Conservation (phyloP, 2,329 filamentous ascomycete species). For the Alternaria ethzedia region DNA sequence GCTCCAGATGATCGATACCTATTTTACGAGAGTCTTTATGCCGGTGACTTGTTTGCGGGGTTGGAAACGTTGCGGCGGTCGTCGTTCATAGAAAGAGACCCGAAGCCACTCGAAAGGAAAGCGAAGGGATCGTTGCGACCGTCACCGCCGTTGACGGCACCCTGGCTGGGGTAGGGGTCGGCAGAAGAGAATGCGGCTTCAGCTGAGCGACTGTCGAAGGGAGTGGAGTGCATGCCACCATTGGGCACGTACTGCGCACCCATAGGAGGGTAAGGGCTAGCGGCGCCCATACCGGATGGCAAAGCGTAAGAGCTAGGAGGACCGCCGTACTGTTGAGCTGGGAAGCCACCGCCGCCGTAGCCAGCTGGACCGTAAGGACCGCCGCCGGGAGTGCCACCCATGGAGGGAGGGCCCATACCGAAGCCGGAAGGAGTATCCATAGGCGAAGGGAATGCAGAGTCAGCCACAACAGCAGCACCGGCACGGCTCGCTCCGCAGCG, state of each 20-base stretch:
- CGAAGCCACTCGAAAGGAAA: constrained; percentile 77
- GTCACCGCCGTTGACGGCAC: constrained; percentile 69
- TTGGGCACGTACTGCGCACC: constrained; percentile 76
- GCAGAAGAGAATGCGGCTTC: constrained; percentile 94
- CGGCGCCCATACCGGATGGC: constrained; percentile 82
- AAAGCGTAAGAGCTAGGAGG: constrained; percentile 89
- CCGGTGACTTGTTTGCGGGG: constrained; percentile 49
- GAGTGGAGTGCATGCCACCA: constrained; percentile 79
- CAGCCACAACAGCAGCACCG: constrained; percentile 90
- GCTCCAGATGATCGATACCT: constrained; percentile 43
- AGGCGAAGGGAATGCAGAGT: constrained; percentile 87
- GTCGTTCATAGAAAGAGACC: constrained; percentile 73
- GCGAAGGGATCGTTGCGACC: constrained; percentile 78
- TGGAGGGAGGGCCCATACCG: constrained; percentile 85
- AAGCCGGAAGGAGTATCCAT: constrained; percentile 88
- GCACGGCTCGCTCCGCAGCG: constrained; percentile 95
- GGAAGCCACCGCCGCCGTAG: constrained; percentile 68
- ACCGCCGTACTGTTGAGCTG: constrained; percentile 81
- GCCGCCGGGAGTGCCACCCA: constrained; percentile 73
- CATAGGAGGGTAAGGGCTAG: constrained; percentile 80
- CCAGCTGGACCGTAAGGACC: constrained; percentile 75
- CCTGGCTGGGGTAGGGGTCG: constrained; percentile 79
- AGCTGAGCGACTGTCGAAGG: constrained; percentile 91
- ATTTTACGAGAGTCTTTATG: constrained; percentile 44
- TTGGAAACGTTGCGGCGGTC: constrained; percentile 55